phyloP scores from a whole-genome alignment of 768 basidiomycete genomes.

The Gautieria morchelliformis region DNA sequence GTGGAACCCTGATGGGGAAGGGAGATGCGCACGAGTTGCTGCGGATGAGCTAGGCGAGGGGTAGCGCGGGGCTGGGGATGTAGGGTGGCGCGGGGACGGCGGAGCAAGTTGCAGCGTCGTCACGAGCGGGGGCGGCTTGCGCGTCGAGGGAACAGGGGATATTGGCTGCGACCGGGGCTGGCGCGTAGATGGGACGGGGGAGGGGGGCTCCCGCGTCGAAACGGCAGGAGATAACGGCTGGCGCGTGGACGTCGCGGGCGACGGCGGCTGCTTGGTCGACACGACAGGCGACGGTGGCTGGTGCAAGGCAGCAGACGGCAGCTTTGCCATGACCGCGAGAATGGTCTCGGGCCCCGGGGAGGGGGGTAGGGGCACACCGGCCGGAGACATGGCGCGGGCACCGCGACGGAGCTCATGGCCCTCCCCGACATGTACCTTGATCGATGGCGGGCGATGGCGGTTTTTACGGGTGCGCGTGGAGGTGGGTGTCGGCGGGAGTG shows the following conservation, averaged over 20 bases:
- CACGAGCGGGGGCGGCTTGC: neutral
- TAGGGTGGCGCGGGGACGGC: neutral
- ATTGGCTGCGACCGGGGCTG: neutral
- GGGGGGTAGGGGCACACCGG: neutral
- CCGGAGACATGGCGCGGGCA: neutral
- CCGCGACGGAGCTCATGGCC: too few species aligned
- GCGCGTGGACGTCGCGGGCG: neutral
- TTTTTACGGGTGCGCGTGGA: neutral
- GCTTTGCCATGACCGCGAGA: too few species aligned
- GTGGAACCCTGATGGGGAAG: neutral
- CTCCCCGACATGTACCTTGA: too few species aligned
- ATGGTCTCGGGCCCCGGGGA: neutral
- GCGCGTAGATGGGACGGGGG: neutral
- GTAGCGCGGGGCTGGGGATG: neutral
- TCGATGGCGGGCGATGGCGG: neutral
- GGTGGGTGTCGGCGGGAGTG: neutral
- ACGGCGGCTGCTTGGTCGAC: neutral
- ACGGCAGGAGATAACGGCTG: neutral
- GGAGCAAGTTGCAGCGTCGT: neutral
- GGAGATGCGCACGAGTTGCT: too few species aligned
- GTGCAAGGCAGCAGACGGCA: too few species aligned
- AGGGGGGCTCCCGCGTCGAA: neutral
- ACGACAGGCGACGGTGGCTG: too few species aligned
- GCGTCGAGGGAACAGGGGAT: neutral
- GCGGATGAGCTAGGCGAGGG: neutral